Evolutionary conservation across 345 rosid genomes (phyloP).

Genomic region (Eucalyptus pauciflora): DNA sequence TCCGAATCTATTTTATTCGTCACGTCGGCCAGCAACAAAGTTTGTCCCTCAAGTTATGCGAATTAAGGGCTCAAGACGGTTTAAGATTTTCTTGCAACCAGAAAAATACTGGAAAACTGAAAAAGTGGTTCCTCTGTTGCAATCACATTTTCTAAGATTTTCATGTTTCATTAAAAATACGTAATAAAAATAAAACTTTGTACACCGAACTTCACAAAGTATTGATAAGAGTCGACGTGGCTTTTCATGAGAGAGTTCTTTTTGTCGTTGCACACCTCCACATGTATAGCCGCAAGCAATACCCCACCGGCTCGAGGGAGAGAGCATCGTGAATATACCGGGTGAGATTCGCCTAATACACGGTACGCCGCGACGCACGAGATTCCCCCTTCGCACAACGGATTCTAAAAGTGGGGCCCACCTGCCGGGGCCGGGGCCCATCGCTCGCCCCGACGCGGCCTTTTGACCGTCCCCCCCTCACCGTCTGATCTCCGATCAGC

Average conservation of each 20-base stretch:
- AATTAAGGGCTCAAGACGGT: not conserved
- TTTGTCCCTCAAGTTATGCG: not conserved
- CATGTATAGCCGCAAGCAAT: not conserved
- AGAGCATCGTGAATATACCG: not conserved
- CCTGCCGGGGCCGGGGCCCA: not conserved
- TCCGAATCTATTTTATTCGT: not conserved
- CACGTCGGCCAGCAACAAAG: not conserved
- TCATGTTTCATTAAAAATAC: not conserved
- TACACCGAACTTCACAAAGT: not conserved
- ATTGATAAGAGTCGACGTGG: not conserved
- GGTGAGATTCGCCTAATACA: not conserved
- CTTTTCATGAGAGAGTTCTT: not conserved
- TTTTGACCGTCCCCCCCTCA: constrained; percentile 1
- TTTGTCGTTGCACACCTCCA: not conserved
- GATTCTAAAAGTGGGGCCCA: not conserved
- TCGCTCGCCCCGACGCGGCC: not conserved
- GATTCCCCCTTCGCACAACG: not conserved
- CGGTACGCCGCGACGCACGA: not conserved
- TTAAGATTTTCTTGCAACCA: not conserved
- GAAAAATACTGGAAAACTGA: not conserved
- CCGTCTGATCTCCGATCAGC: constrained; percentile 22
- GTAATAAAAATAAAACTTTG: not conserved
- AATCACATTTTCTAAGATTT: not conserved
- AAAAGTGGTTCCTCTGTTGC: not conserved
- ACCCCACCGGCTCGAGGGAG: not conserved